These are phyloP conservation scores for Cryptosporidium meleagridis DNA, from an alignment of 169 alveolate genomes.

Conservation along the genomic window DNA sequence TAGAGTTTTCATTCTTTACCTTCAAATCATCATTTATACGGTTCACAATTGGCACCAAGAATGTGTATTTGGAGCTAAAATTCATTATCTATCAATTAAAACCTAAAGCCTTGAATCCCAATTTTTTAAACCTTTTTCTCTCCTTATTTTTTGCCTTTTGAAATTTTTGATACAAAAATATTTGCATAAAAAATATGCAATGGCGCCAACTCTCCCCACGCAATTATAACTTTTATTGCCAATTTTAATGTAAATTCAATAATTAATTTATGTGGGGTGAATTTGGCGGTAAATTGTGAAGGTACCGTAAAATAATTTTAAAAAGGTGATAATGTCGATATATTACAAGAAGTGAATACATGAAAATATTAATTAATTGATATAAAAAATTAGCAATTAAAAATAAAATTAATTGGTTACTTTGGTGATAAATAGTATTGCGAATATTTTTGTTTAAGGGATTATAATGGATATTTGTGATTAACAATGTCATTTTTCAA, in stretches of 20 bases:
- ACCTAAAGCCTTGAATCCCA: neutral
- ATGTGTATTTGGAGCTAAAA: neutral
- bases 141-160: constrained; percentile 5
- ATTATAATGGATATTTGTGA: neutral
- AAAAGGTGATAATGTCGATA: constrained; percentile 1
- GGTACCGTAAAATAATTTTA: neutral
- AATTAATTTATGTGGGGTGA: neutral
- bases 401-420: neutral
- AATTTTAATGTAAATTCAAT: neutral
- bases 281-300: neutral
- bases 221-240: neutral
- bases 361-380: neutral
- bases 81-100: neutral
- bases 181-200: constrained; percentile 6
- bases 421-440: neutral
- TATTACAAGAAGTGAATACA: neutral
- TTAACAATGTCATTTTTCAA: neutral
- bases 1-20: neutral
- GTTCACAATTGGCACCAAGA: constrained; percentile 12
- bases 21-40: neutral
- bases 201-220: constrained; percentile 56
- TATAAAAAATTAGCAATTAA: neutral
- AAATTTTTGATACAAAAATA: neutral
- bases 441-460: neutral
- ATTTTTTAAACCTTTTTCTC: too few species aligned